These are phyloP conservation scores for Detonula confervacea DNA, from an alignment of 352 stramenopile genomes.

Conservation along the genomic window DNA sequence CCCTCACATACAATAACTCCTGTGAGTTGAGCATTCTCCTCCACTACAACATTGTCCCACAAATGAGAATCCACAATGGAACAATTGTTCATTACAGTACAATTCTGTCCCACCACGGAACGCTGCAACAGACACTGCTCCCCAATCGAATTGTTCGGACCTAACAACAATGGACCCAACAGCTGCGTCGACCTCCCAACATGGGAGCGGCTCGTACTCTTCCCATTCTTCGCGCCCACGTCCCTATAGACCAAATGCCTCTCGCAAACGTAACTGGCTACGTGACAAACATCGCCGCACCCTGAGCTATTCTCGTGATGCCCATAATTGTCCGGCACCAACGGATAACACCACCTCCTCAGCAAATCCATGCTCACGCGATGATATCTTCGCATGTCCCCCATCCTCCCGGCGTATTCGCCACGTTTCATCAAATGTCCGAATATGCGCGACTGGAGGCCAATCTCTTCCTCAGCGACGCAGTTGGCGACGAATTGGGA, in stretches of 20 bases:
- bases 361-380: slow-evolving; percentile 93
- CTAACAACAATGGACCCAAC: slow-evolving; percentile 73
- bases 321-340: slow-evolving; percentile 90
- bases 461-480: slow-evolving; percentile 97
- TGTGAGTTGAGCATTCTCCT: slow-evolving; percentile 62
- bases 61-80: slow-evolving; percentile 72
- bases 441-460: slow-evolving; percentile 97
- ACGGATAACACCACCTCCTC: slow-evolving; percentile 94
- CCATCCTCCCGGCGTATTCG: slow-evolving; percentile 92
- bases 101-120: slow-evolving; percentile 75
- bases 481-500: slow-evolving; percentile 96
- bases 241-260: slow-evolving; percentile 71
- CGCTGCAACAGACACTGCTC: slow-evolving; percentile 65
- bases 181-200: slow-evolving; percentile 62
- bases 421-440: slow-evolving; percentile 87
- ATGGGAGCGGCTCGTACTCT: no score
- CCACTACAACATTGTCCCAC: slow-evolving; percentile 71
- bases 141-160: slow-evolving; percentile 65
- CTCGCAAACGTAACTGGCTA: slow-evolving; percentile 53
- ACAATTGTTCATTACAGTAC: slow-evolving; percentile 61
- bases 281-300: slow-evolving; percentile 3
- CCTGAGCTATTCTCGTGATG: slow-evolving; percentile 7
- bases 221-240: slow-evolving; percentile 32
- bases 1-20: slow-evolving; percentile 75
- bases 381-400: slow-evolving; percentile 93